Conservation (phyloP, 108 stramenopile species). For the Cyclotella kingstonii region DNA sequence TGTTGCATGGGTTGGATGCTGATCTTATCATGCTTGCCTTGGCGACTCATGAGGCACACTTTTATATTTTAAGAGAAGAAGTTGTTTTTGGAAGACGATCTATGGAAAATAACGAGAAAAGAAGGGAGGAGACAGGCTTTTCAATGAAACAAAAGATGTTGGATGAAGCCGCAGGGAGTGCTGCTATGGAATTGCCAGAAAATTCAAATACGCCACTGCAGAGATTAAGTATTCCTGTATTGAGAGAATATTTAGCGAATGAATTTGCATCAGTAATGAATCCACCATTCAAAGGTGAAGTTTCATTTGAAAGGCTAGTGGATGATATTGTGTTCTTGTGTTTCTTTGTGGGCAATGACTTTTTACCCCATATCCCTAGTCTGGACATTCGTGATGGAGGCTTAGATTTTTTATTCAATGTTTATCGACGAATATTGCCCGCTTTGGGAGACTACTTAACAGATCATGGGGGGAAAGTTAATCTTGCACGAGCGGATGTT, state of each 20-base stretch:
- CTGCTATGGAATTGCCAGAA: slow-evolving; percentile 71
- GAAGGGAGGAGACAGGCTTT: slow-evolving; percentile 73
- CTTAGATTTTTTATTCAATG: slow-evolving; percentile 86
- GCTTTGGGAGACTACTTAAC: slow-evolving; percentile 93
- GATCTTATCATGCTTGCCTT: slow-evolving; percentile 99
- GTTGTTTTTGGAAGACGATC: slow-evolving; percentile 85
- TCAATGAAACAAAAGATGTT: slow-evolving; percentile 64
- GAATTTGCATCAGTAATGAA: slow-evolving; percentile 77
- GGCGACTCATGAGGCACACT: slow-evolving; percentile 97
- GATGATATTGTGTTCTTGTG: slow-evolving; percentile 99
- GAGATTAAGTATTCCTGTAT: slow-evolving; percentile 82
- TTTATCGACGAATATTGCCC: slow-evolving; percentile 89
- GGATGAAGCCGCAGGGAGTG: slow-evolving; percentile 74
- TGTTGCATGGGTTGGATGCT: slow-evolving; percentile 97
- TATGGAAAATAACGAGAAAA: slow-evolving; percentile 56
- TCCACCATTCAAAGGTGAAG: slow-evolving; percentile 63
- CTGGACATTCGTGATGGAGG: slow-evolving; percentile 95
- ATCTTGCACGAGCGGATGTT: slow-evolving; percentile 90
- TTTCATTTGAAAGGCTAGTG: slow-evolving; percentile 88
- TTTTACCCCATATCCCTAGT: slow-evolving; percentile 92
- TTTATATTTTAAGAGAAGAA: slow-evolving; percentile 95
- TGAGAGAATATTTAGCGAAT: slow-evolving; percentile 90
- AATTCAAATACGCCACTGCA: slow-evolving; percentile 81
- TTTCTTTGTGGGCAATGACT: slow-evolving; percentile 96
- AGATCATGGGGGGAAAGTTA: slow-evolving; percentile 90